Percentiles rank a stretch among this genome's conserved stretches.
Conservation (phyloP, 495 filamentous ascomycete species). For the Staphylotrichum tortipilum region DNA sequence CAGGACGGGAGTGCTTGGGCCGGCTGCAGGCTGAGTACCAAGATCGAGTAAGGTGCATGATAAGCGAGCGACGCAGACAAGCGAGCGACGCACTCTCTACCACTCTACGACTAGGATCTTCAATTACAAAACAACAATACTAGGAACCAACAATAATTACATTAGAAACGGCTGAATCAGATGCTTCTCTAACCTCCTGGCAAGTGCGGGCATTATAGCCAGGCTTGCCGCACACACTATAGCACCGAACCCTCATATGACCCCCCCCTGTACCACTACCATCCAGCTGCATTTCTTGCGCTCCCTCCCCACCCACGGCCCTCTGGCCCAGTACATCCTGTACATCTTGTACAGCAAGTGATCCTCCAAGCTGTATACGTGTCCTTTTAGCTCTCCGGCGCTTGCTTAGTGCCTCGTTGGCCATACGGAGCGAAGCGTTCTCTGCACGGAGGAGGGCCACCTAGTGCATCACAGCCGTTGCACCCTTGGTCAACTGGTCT, state of each 20-base stretch:
- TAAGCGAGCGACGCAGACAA: not conserved
- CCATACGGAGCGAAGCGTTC: not conserved
- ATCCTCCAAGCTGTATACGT: too few species aligned
- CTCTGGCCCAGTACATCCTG: too few species aligned
- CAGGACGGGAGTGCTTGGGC: too few species aligned
- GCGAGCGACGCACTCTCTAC: conserved; percentile 2
- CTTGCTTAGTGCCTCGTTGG: too few species aligned
- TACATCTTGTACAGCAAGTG: too few species aligned
- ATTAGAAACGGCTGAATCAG: conserved; percentile 4
- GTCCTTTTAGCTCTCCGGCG: too few species aligned
- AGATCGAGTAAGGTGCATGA: too few species aligned
- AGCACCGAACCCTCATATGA: conserved; percentile 1
- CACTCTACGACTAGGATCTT: conserved; percentile 1
- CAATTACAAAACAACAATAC: conserved; percentile 9
- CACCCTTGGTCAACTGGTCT: conserved; percentile 1
- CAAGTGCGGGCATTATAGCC: too few species aligned
- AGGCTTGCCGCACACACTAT: too few species aligned
- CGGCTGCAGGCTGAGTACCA: too few species aligned
- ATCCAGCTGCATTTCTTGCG: conserved; percentile 3
- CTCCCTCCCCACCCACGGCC: too few species aligned
- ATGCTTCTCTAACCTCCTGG: not conserved
- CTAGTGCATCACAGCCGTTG: conserved; percentile 1
- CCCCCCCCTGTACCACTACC: conserved; percentile 7
- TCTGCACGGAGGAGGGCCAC: not conserved
- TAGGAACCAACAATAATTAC: conserved; percentile 5